Conservation (phyloP, 2,329 filamentous ascomycete species). For the Trichoderma semiorbis region DNA sequence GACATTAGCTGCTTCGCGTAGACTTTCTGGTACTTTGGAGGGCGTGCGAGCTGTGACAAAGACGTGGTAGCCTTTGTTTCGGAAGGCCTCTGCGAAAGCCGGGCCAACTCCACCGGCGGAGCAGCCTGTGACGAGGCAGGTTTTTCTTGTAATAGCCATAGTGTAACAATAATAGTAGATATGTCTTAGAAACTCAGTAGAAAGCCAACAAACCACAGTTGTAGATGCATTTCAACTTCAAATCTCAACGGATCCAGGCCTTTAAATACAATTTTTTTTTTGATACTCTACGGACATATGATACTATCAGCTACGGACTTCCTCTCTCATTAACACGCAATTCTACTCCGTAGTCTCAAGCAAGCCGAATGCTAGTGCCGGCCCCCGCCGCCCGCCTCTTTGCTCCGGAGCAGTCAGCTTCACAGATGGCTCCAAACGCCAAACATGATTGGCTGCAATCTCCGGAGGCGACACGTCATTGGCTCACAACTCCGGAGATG, state of each 20-base stretch:
- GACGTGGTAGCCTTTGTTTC: constrained; percentile 27
- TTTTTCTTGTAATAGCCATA: constrained; percentile 20
- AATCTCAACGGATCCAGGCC: neutral
- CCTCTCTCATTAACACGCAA: neutral
- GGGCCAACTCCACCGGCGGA: constrained; percentile 33
- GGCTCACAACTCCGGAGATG: neutral
- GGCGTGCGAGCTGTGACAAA: constrained; percentile 30
- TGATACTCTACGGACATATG: neutral
- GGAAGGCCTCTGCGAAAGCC: constrained; percentile 30
- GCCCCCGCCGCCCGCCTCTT: neutral
- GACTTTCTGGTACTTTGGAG: constrained; percentile 23
- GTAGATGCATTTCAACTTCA: neutral
- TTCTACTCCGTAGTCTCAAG: neutral
- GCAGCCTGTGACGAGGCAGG: constrained; percentile 36
- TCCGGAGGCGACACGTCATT: neutral
- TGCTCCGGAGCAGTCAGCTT: neutral
- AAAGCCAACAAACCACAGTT: fast-evolving
- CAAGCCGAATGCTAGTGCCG: neutral
- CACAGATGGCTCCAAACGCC: neutral
- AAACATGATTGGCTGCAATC: neutral
- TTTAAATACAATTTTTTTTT: neutral
- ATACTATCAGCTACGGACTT: neutral
- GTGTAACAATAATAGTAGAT: neutral
- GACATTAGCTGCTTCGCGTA: constrained; percentile 21
- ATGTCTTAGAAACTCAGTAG: neutral